A percentile compares a stretch with the other conserved stretches of the same genome.
Evolutionary conservation across 768 basidiomycete genomes (phyloP).

Genomic region (Ramaria sp.): DNA sequence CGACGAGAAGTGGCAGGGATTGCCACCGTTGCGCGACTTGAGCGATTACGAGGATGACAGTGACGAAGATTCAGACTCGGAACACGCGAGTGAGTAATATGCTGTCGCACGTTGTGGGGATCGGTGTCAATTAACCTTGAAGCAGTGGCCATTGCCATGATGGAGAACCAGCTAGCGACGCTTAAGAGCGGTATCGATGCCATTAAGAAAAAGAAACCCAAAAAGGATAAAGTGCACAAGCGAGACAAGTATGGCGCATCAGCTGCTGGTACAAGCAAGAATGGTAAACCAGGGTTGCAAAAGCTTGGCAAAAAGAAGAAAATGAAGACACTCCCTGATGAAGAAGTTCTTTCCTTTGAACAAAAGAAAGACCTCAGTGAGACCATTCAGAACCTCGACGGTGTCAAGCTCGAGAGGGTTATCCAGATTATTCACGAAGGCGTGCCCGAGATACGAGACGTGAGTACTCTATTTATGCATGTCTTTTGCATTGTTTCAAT

Average conservation of each 20-base stretch:
- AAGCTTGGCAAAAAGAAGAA: constrained; percentile 42
- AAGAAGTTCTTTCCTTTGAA: constrained; percentile 81
- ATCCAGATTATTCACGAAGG: constrained; percentile 93
- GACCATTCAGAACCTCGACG: constrained; percentile 81
- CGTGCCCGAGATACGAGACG: constrained; percentile 87
- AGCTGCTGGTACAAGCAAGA: constrained; percentile 34
- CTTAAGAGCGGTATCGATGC: constrained; percentile 61
- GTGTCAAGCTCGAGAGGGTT: constrained; percentile 73
- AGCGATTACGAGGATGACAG: constrained; percentile 51
- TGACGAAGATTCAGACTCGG: constrained; percentile 36
- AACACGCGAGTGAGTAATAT: constrained; percentile 46
- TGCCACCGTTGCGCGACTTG: constrained; percentile 47
- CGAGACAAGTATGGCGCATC: constrained; percentile 35
- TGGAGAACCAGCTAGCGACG: constrained; percentile 75
- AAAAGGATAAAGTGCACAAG: constrained; percentile 62
- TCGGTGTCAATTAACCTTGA: constrained; percentile 15
- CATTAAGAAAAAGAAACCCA: constrained; percentile 41
- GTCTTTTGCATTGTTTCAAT: constrained; percentile 11
- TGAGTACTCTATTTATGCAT: constrained; percentile 36
- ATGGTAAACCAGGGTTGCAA: constrained; percentile 38
- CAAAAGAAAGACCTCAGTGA: constrained; percentile 99
- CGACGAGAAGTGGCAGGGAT: constrained; percentile 79
- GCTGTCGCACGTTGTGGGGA: neutral
- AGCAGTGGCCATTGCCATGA: constrained; percentile 57
- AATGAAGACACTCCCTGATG: constrained; percentile 53